These are phyloP conservation scores for Zygosaccharomyces bisporus DNA, from an alignment of 805 yeast species.

Conservation along the genomic window DNA sequence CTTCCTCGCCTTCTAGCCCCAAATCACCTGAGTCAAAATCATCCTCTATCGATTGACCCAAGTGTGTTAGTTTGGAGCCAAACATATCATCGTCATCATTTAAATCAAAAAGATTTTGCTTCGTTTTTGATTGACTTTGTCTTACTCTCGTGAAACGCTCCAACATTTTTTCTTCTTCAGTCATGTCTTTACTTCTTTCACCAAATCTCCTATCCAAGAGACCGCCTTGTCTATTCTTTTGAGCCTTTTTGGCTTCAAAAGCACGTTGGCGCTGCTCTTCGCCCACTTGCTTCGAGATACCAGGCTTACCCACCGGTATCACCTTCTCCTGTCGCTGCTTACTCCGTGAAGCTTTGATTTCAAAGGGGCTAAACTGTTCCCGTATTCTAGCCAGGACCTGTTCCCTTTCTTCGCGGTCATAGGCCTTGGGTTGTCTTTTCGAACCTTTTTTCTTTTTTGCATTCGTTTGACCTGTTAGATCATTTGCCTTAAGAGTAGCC, in stretches of 20 bases:
- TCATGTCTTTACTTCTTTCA: conserved; percentile 64
- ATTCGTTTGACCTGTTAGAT: conserved; percentile 83
- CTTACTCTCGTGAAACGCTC: conserved; percentile 90
- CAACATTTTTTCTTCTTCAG: conserved; percentile 91
- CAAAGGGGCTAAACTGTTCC: conserved; percentile 87
- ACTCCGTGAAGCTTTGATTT: conserved; percentile 62
- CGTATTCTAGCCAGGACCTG: conserved; percentile 58
- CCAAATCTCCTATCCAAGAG: conserved; percentile 88
- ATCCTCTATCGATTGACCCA: conserved; percentile 64
- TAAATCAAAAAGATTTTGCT: conserved; percentile 62
- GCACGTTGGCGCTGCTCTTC: conserved; percentile 60
- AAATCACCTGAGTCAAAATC: conserved; percentile 50
- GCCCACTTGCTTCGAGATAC: conserved; percentile 62
- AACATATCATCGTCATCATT: conserved; percentile 54
- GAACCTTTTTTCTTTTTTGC: conserved; percentile 47
- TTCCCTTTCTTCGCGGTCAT: conserved; percentile 65
- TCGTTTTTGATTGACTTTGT: conserved; percentile 55
- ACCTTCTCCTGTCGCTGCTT: conserved; percentile 50
- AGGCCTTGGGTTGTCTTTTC: conserved; percentile 56
- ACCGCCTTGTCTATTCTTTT: conserved; percentile 72
- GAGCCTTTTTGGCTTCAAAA: conserved; percentile 59
- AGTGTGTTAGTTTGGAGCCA: conserved; percentile 63
- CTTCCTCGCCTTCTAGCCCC: conserved; percentile 38
- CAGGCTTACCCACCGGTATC: conserved; percentile 63
- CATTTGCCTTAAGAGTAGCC: conserved; percentile 69